These are phyloP conservation scores for Cladophialophora yegresii DNA, from an alignment of 2,329 filamentous ascomycete genomes.

Conservation along the genomic window DNA sequence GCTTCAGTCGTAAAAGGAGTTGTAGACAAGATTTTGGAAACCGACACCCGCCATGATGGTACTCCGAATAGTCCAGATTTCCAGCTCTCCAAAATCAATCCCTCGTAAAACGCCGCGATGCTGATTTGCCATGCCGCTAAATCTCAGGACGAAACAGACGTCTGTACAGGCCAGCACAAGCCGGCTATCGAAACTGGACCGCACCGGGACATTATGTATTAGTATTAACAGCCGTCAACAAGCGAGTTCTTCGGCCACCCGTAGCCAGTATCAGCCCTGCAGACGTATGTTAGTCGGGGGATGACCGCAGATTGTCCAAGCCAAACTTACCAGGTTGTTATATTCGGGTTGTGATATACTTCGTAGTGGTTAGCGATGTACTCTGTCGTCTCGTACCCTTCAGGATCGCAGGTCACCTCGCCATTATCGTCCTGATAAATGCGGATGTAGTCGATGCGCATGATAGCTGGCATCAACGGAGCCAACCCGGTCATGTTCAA, in stretches of 20 bases:
- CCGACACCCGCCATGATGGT: slow-evolving; percentile 16
- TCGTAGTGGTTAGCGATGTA: slow-evolving; percentile 66
- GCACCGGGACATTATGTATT: slow-evolving; percentile 30
- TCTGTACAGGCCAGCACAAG: slow-evolving; percentile 28
- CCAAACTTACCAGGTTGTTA: slow-evolving; percentile 61
- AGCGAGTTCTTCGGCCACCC: slow-evolving; percentile 64
- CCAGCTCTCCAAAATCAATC: slow-evolving; percentile 18
- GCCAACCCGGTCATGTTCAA: slow-evolving; percentile 61
- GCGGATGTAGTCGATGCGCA: slow-evolving; percentile 69
- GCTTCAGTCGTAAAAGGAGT: slow-evolving; percentile 26
- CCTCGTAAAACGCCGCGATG: slow-evolving; percentile 27
- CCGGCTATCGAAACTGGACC: slow-evolving; percentile 27
- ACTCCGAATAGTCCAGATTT: slow-evolving; percentile 23
- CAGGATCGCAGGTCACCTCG: slow-evolving; percentile 67
- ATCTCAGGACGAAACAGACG: slow-evolving; percentile 26
- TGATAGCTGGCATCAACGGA: slow-evolving; percentile 61
- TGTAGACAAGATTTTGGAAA: slow-evolving; percentile 29
- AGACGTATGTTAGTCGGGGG: slow-evolving; percentile 23
- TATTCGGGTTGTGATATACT: slow-evolving; percentile 64
- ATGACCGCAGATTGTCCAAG: not conserved
- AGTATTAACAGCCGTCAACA: slow-evolving; percentile 57
- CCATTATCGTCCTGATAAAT: slow-evolving; percentile 67
- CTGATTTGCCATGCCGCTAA: slow-evolving; percentile 33
- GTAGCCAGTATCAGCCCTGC: slow-evolving; percentile 54
- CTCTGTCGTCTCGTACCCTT: slow-evolving; percentile 65